Evolutionary conservation across 148 eudicot species (phyloP).

Genomic region (Pharnaceum exiguum): DNA sequence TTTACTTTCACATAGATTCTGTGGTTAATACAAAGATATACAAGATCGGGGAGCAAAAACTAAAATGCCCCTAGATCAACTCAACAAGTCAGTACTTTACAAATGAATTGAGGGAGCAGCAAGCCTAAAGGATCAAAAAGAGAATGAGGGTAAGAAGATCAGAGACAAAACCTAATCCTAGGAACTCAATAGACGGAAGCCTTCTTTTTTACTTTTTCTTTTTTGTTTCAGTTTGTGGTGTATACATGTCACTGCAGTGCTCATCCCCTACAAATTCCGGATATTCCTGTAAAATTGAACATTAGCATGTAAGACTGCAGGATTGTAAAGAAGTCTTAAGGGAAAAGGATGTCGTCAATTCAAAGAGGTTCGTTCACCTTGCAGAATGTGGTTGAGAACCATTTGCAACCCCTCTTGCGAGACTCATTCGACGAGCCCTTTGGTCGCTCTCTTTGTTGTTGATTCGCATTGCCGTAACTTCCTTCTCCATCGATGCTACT

Average conservation of each 20-base stretch:
- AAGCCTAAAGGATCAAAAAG: slow-evolving; percentile 9
- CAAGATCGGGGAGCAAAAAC: slow-evolving; percentile 13
- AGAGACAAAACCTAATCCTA: slow-evolving; percentile 12
- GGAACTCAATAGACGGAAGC: slow-evolving; percentile 2
- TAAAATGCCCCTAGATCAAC: slow-evolving; percentile 11
- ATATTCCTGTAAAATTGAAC: slow-evolving; percentile 34
- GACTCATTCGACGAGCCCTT: slow-evolving; percentile 43
- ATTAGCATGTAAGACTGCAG: background rate
- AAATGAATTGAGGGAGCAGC: slow-evolving; percentile 14
- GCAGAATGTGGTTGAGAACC: slow-evolving; percentile 39
- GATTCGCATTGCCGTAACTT: slow-evolving; percentile 58
- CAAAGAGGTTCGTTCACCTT: slow-evolving; percentile 31
- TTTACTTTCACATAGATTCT: slow-evolving; percentile 18
- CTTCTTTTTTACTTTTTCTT: too few species aligned
- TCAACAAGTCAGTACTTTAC: slow-evolving; percentile 21
- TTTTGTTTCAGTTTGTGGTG: too few species aligned
- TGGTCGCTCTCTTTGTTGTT: slow-evolving; percentile 67
- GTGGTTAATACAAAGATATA: slow-evolving; percentile 21
- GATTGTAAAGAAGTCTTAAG: background rate
- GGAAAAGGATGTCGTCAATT: background rate
- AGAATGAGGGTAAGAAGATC: background rate
- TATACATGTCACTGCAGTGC: slow-evolving; percentile 4
- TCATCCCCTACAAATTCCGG: slow-evolving; percentile 28
- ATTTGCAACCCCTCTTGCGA: slow-evolving; percentile 46
- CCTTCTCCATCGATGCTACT: slow-evolving; percentile 83